Evolutionary conservation across 2,329 filamentous ascomycete genomes (phyloP).

Genomic region (Akanthomyces uredinophilus): DNA sequence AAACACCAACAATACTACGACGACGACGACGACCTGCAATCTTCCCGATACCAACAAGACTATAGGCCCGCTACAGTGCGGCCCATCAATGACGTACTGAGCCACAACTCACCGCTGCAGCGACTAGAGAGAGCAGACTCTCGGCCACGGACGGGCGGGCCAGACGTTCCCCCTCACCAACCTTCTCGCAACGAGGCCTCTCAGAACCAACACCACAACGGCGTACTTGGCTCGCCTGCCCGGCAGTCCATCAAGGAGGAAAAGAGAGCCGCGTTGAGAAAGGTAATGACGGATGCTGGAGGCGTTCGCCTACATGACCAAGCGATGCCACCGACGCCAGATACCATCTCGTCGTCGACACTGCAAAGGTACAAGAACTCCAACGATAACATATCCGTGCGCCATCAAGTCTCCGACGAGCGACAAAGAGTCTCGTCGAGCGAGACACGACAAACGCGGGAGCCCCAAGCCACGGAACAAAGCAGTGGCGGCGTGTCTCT

Average conservation of each 20-base stretch:
- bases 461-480: neutral
- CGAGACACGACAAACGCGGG: neutral
- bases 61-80: slow-evolving; percentile 23
- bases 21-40: neutral
- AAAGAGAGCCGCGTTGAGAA: slow-evolving; percentile 43
- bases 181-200: neutral
- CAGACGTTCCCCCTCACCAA: neutral
- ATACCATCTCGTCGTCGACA: slow-evolving; percentile 54
- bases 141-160: neutral
- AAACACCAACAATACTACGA: neutral
- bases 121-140: slow-evolving; percentile 41
- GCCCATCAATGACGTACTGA: slow-evolving; percentile 43
- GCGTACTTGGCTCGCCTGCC: slow-evolving; percentile 19
- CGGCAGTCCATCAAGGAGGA: slow-evolving; percentile 36
- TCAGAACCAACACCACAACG: slow-evolving; percentile 6
- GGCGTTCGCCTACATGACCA: slow-evolving; percentile 38
- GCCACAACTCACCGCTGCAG: slow-evolving; percentile 44
- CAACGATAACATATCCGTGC: slow-evolving; percentile 40
- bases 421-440: slow-evolving; percentile 19
- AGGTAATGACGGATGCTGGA: slow-evolving; percentile 43
- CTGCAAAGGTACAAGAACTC: slow-evolving; percentile 47
- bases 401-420: slow-evolving; percentile 25
- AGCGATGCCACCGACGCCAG: slow-evolving; percentile 51
- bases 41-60: neutral
- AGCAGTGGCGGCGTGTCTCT: slow-evolving; percentile 12